Evolutionary conservation across 345 rosid genomes (phyloP).

Genomic region (Salix purpurea): DNA sequence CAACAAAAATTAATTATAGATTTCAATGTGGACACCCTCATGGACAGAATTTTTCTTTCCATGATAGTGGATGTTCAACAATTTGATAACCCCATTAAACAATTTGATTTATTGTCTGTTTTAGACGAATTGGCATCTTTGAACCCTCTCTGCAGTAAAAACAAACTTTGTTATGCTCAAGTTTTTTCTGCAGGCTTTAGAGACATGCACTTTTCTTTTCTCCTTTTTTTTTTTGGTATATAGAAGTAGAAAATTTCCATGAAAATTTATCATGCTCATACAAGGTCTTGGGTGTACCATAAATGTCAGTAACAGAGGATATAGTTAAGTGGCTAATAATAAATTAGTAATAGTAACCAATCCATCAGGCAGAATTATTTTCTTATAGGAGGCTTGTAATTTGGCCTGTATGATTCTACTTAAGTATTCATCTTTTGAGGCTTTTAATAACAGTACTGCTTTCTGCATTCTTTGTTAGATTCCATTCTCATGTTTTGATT

Average conservation of each 20-base stretch:
- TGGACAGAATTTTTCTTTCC: background rate
- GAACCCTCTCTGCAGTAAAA: background rate
- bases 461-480: background rate
- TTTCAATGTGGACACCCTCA: no score
- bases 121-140: background rate
- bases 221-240: no score
- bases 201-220: background rate
- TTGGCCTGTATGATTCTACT: background rate
- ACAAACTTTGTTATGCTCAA: background rate
- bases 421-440: background rate
- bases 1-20: no score
- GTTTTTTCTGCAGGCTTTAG: background rate
- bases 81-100: background rate
- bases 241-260: background rate
- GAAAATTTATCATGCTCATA: background rate
- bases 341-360: background rate
- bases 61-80: no score
- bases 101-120: background rate
- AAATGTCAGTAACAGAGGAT: background rate
- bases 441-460: background rate
- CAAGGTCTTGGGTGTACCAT: background rate
- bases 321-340: background rate
- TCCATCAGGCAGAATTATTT: background rate
- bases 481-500: conserved; percentile 6
- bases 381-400: background rate